Percentiles rank a stretch among this genome's conserved stretches.
Conservation (phyloP, 805 yeast species). For the Starmerella roubikii region DNA sequence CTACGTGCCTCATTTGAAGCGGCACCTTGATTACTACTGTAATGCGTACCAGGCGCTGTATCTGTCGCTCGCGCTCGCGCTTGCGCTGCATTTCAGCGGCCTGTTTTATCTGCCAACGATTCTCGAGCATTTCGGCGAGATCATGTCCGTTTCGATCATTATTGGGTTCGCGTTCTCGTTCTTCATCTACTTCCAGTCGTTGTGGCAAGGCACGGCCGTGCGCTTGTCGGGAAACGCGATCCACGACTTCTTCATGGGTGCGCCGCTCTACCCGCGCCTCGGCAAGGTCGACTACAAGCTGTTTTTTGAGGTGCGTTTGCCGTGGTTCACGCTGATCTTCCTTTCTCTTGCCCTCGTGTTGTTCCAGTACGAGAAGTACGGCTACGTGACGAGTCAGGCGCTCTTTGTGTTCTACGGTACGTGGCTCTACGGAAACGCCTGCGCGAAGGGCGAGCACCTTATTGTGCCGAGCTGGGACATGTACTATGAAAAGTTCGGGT, state of each 20-base stretch:
- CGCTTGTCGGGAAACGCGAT: slow-evolving; percentile 82
- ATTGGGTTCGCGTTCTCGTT: slow-evolving; percentile 62
- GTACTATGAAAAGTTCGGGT: slow-evolving; percentile 99
- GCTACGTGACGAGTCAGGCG: slow-evolving; percentile 65
- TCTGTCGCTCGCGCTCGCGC: slow-evolving; percentile 42
- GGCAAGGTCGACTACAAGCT: slow-evolving; percentile 88
- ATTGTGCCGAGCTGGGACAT: slow-evolving; percentile 98
- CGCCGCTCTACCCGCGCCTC: slow-evolving; percentile 89
- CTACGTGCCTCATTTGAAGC: slow-evolving; percentile 69
- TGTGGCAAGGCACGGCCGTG: slow-evolving; percentile 61
- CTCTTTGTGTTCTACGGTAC: slow-evolving; percentile 65
- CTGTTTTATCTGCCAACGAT: slow-evolving; percentile 60
- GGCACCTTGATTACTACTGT: slow-evolving; percentile 82
- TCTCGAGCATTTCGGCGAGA: slow-evolving; percentile 72
- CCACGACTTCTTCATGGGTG: slow-evolving; percentile 94
- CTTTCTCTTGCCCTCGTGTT: slow-evolving; percentile 59
- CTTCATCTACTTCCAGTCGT: slow-evolving; percentile 53
- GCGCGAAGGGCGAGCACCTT: slow-evolving; percentile 94
- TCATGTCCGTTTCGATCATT: slow-evolving; percentile 83
- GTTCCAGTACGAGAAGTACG: slow-evolving; percentile 71
- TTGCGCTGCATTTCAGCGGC: slow-evolving; percentile 58
- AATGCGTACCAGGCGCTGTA: slow-evolving; percentile 83
- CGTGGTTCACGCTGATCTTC: slow-evolving; percentile 86
- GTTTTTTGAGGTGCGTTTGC: slow-evolving; percentile 94
- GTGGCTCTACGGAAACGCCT: slow-evolving; percentile 91